Conservation (phyloP, 1,139 yeast genomes). For the Suhomyces panamericanus region DNA sequence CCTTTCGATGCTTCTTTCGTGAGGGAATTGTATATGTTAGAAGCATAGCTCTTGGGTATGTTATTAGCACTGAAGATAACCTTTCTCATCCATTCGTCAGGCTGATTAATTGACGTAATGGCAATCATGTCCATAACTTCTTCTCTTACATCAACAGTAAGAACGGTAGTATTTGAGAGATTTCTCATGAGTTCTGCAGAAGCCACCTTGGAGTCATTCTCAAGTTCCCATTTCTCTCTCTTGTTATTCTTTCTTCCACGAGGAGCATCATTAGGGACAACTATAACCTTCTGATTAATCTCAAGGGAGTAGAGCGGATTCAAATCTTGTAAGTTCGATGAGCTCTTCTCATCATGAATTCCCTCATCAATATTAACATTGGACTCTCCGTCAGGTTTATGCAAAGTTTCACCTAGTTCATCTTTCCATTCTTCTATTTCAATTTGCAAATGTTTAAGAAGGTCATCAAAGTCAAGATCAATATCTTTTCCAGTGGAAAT, state of each 20-base stretch:
- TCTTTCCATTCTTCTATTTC: slow-evolving; percentile 36
- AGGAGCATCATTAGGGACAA: slow-evolving; percentile 71
- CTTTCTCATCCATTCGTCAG: slow-evolving; percentile 87
- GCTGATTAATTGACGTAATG: slow-evolving; percentile 69
- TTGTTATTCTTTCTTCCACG: slow-evolving; percentile 70
- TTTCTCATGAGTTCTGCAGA: slow-evolving; percentile 55
- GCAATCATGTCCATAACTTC: slow-evolving; percentile 83
- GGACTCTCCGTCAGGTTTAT: not conserved
- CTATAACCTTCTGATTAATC: slow-evolving; percentile 57
- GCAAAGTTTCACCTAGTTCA: not conserved
- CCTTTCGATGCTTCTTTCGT: slow-evolving; percentile 74
- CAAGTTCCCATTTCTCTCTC: slow-evolving; percentile 78
- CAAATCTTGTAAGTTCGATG: slow-evolving; percentile 17
- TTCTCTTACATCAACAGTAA: slow-evolving; percentile 76
- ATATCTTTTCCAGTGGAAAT: slow-evolving; percentile 58
- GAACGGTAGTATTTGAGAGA: slow-evolving; percentile 64
- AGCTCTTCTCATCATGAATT: slow-evolving; percentile 4
- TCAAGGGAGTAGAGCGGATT: slow-evolving; percentile 38
- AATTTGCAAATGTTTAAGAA: slow-evolving; percentile 48
- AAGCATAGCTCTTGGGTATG: slow-evolving; percentile 75
- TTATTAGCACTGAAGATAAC: slow-evolving; percentile 61
- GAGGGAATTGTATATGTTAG: slow-evolving; percentile 67
- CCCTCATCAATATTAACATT: slow-evolving; percentile 21
- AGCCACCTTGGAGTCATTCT: slow-evolving; percentile 68
- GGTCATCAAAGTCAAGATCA: slow-evolving; percentile 71